A percentile compares a stretch with the other conserved stretches of the same genome.
phyloP scores from a whole-genome alignment of 192 early-diverging fungal species.

The Phycomyces blakesleeanus region DNA sequence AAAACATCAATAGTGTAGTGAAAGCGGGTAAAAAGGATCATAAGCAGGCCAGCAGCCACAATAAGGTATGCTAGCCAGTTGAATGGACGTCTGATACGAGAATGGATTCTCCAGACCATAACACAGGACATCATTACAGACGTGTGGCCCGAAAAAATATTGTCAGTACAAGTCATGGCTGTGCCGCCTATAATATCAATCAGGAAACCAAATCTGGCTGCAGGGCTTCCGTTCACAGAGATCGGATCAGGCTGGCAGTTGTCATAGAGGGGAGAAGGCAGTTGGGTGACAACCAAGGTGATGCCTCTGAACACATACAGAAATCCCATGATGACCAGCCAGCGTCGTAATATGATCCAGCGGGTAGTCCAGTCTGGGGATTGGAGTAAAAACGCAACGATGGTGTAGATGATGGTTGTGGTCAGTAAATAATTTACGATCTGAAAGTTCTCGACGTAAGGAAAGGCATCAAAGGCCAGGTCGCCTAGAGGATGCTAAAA shows the following conservation, averaged over 20 bases:
- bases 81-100: constrained; percentile 41
- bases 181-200: constrained; percentile 45
- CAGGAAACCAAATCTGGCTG: constrained; percentile 42
- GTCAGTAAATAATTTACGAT: constrained; percentile 53
- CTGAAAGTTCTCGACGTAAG: constrained; percentile 37
- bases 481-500: constrained; percentile 41
- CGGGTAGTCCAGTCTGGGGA: constrained; percentile 48
- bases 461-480: constrained; percentile 46
- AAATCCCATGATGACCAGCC: constrained; percentile 48
- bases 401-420: constrained; percentile 38
- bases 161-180: constrained; percentile 55
- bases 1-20: constrained; percentile 64
- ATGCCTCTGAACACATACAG: constrained; percentile 54
- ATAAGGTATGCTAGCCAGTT: constrained; percentile 38
- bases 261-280: constrained; percentile 43
- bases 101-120: constrained; percentile 52
- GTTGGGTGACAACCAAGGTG: constrained; percentile 52
- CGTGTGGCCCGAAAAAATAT: constrained; percentile 64
- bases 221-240: constrained; percentile 33
- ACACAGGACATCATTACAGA: constrained; percentile 49
- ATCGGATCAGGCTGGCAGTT: constrained; percentile 38
- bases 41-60: constrained; percentile 37
- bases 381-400: constrained; percentile 37
- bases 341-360: constrained; percentile 48
- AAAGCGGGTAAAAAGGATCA: constrained; percentile 51